A percentile compares a stretch with the other conserved stretches of the same genome.
These are phyloP conservation scores for Trichoderma koningii DNA, from an alignment of 2,329 filamentous ascomycete species.

Conservation along the genomic window DNA sequence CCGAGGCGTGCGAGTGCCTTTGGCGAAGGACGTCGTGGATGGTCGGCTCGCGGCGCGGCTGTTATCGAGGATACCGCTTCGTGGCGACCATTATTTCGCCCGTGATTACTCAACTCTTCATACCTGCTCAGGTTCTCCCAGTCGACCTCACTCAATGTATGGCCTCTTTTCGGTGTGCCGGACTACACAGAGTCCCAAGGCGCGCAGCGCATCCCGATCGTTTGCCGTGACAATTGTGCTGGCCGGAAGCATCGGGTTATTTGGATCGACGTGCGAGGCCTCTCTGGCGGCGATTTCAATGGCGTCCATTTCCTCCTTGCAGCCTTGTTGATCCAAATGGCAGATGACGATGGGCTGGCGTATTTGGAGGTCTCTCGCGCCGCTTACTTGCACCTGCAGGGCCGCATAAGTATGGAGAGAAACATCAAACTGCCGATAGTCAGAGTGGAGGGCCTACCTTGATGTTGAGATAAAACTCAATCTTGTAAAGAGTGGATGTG, in stretches of 20 bases:
- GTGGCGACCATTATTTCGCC: background rate
- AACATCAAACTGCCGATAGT: background rate
- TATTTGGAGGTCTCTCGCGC: conserved; percentile 82
- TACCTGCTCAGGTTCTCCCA: background rate
- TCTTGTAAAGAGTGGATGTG: conserved; percentile 91
- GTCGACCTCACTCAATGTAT: conserved; percentile 57
- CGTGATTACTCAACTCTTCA: background rate
- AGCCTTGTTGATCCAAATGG: conserved; percentile 89
- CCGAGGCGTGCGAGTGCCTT: background rate
- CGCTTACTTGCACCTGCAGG: conserved; percentile 78
- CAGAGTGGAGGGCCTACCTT: conserved; percentile 62
- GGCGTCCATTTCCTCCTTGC: conserved; percentile 98
- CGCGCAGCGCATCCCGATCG: conserved; percentile 65
- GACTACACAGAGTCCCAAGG: conserved; percentile 64
- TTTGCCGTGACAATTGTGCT: conserved; percentile 77
- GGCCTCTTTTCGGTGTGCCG: conserved; percentile 63
- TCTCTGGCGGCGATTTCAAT: conserved; percentile 96
- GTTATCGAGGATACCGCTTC: background rate
- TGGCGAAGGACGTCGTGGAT: background rate
- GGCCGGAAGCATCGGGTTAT: conserved; percentile 89
- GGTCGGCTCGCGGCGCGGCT: background rate
- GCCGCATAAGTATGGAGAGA: conserved; percentile 25
- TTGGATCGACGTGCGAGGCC: conserved; percentile 80
- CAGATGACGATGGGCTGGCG: conserved; percentile 95
- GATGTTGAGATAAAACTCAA: conserved; percentile 93